Conservation (phyloP, 208 protist genomes). For the Crithidia thermophila region DNA sequence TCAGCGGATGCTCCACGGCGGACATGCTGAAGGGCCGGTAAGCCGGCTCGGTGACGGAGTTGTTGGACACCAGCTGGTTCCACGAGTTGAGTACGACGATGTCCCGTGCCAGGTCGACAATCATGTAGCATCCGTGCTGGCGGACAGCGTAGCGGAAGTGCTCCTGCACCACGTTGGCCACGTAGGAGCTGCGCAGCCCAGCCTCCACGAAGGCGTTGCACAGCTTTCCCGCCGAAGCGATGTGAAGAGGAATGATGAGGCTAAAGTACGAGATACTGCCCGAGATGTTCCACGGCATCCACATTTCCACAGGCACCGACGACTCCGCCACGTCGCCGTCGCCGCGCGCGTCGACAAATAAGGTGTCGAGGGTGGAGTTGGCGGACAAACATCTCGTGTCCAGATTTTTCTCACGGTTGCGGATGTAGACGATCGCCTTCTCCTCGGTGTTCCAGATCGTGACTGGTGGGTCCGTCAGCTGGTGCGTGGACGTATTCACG, state of each 20-base stretch:
- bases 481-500: slow-evolving; percentile 2
- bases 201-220: slow-evolving; percentile 19
- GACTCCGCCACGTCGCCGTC: neutral
- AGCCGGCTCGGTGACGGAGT: too few species aligned
- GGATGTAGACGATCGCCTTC: neutral
- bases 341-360: neutral
- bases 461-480: neutral
- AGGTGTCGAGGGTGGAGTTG: too few species aligned
- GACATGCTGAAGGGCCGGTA: neutral
- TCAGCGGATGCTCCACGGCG: slow-evolving; percentile 20
- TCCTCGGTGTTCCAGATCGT: neutral
- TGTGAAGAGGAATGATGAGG: slow-evolving; percentile 10
- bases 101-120: slow-evolving; percentile 29
- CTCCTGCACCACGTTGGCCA: slow-evolving; percentile 6
- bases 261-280: slow-evolving; percentile 8
- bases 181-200: slow-evolving; percentile 13
- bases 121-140: slow-evolving; percentile 39
- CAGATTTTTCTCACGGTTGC: neutral
- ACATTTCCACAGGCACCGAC: neutral
- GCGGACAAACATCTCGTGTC: too few species aligned
- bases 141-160: slow-evolving; percentile 36
- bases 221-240: neutral
- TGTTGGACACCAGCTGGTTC: slow-evolving; percentile 24
- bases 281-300: slow-evolving; percentile 13
- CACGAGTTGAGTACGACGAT: slow-evolving; percentile 49